These are phyloP conservation scores for Aspergillus sclerotioniger DNA, from an alignment of 495 filamentous ascomycete species.

Conservation along the genomic window DNA sequence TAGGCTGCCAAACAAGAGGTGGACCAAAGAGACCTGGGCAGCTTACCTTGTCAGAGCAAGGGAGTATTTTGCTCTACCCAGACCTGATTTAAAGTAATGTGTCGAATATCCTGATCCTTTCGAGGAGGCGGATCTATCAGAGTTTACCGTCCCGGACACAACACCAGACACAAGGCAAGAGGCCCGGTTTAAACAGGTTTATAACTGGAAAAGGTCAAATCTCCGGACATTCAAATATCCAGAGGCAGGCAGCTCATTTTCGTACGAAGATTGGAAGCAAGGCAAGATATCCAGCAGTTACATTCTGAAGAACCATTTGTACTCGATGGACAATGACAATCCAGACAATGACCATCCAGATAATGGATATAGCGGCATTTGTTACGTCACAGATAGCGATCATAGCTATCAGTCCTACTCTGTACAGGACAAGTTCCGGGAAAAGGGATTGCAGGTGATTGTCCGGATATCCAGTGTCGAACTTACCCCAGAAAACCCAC, in stretches of 20 bases:
- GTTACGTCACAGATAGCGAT: background rate
- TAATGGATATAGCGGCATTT: no score
- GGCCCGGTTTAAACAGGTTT: no score
- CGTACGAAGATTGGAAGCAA: slow-evolving; percentile 17
- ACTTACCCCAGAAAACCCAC: slow-evolving; percentile 12
- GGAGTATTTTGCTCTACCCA: background rate
- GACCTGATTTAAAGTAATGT: background rate
- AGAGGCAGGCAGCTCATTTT: slow-evolving; percentile 13
- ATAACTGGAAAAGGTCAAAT: no score
- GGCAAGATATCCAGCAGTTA: slow-evolving; percentile 11
- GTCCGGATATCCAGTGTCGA: slow-evolving; percentile 16
- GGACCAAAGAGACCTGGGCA: no score
- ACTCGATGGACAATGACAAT: no score
- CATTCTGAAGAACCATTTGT: no score
- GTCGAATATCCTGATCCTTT: background rate
- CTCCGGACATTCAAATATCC: slow-evolving; percentile 10
- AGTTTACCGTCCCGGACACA: no score
- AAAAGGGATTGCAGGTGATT: slow-evolving; percentile 15
- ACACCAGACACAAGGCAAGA: no score
- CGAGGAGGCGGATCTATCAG: background rate
- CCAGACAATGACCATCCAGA: no score
- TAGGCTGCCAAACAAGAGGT: background rate
- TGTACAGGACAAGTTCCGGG: slow-evolving; percentile 15
- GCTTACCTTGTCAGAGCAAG: background rate
- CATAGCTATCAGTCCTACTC: slow-evolving; percentile 10